Evolutionary conservation across 768 basidiomycete species (phyloP).

Genomic region (Pisolithus microcarpus): DNA sequence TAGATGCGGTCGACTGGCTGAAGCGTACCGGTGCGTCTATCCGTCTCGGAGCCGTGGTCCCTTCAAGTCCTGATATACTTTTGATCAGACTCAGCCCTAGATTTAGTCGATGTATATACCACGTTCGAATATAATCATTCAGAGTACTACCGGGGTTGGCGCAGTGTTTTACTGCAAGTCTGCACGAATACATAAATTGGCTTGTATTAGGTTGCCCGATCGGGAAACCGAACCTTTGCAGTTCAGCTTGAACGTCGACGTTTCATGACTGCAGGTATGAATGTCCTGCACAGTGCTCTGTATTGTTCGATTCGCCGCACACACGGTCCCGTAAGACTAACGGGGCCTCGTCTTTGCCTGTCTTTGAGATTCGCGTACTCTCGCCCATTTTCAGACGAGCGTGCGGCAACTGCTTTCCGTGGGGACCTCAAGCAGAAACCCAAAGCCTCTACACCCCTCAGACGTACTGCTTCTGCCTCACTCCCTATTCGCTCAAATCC

Average conservation of each 20-base stretch:
- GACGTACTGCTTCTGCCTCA: conserved; percentile 79
- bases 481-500: conserved; percentile 81
- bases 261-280: conserved; percentile 9
- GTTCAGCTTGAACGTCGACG: neutral
- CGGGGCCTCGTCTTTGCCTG: neutral
- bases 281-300: conserved; percentile 8
- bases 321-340: neutral
- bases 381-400: conserved; percentile 10
- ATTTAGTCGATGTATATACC: neutral
- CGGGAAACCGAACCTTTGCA: too few species aligned
- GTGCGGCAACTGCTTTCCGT: conserved; percentile 1
- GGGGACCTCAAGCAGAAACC: conserved; percentile 53
- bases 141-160: too few species aligned
- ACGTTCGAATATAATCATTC: too few species aligned
- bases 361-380: neutral
- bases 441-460: conserved; percentile 73
- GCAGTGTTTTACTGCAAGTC: too few species aligned
- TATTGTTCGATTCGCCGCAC: neutral
- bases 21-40: neutral
- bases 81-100: neutral
- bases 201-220: too few species aligned
- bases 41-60: neutral
- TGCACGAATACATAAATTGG: too few species aligned
- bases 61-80: neutral
- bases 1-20: conserved; percentile 3